Evolutionary conservation across 2,329 filamentous ascomycete species (phyloP).

Genomic region (Claviceps monticola): DNA sequence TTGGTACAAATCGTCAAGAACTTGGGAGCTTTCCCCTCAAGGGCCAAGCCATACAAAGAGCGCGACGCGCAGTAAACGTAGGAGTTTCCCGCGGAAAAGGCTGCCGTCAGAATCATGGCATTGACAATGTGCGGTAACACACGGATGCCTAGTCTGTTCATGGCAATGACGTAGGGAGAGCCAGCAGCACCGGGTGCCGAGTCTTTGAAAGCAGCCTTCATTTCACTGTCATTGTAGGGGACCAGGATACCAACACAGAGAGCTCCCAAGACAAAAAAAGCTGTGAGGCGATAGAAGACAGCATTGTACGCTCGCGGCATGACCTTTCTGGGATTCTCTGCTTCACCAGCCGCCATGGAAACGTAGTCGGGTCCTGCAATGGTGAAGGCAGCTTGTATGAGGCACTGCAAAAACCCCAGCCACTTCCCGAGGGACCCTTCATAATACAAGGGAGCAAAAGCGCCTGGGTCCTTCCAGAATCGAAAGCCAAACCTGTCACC

Average conservation of each 20-base stretch:
- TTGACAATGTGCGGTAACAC: constrained; percentile 60
- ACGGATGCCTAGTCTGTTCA: constrained; percentile 49
- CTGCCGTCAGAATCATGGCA: constrained; percentile 54
- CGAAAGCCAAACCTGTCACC: constrained; percentile 59
- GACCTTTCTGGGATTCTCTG: constrained; percentile 53
- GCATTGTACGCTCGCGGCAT: constrained; percentile 65
- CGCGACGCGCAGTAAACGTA: constrained; percentile 51
- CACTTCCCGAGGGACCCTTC: constrained; percentile 55
- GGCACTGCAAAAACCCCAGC: constrained; percentile 61
- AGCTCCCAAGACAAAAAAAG: constrained; percentile 64
- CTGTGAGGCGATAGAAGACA: constrained; percentile 63
- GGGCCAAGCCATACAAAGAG: constrained; percentile 52
- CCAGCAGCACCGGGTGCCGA: constrained; percentile 53
- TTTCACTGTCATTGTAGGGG: constrained; percentile 49
- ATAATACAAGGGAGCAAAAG: constrained; percentile 54
- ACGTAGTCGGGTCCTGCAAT: constrained; percentile 57
- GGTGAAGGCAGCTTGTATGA: constrained; percentile 57
- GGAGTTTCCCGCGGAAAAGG: constrained; percentile 54
- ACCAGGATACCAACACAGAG: constrained; percentile 60
- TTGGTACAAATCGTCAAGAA: constrained; percentile 47
- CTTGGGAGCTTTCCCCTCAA: constrained; percentile 51
- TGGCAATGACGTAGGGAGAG: constrained; percentile 53
- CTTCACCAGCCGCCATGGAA: constrained; percentile 55
- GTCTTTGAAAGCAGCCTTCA: constrained; percentile 45
- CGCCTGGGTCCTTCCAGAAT: constrained; percentile 52